Percentiles rank a stretch among this genome's conserved stretches.
Evolutionary conservation across 2,329 filamentous ascomycete species (phyloP).

Genomic region (Ophiosphaerella herpotricha): DNA sequence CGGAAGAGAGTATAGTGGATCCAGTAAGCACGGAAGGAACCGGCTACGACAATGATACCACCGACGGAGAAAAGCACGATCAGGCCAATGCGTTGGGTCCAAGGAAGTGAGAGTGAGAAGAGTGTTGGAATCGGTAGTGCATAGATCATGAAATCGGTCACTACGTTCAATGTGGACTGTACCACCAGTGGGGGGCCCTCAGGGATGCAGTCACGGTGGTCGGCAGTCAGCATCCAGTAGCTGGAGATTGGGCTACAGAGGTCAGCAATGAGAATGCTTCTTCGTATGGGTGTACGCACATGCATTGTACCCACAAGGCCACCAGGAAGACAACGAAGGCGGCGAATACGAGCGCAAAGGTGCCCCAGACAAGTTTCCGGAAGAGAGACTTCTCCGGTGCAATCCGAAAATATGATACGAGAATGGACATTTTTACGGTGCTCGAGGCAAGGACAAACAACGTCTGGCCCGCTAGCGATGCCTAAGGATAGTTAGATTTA

Average conservation of each 20-base stretch:
- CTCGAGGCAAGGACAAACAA: constrained; percentile 46
- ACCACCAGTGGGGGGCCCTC: constrained; percentile 52
- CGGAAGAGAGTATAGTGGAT: constrained; percentile 51
- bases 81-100: constrained; percentile 50
- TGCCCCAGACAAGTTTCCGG: constrained; percentile 44
- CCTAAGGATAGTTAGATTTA: constrained; percentile 32
- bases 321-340: constrained; percentile 44
- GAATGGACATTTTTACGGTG: constrained; percentile 46
- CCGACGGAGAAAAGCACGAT: constrained; percentile 51
- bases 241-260: constrained; percentile 49
- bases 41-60: constrained; percentile 53
- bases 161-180: constrained; percentile 50
- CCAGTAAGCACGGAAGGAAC: constrained; percentile 53
- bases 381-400: constrained; percentile 47
- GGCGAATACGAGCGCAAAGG: constrained; percentile 40
- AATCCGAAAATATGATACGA: constrained; percentile 47
- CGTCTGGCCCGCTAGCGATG: constrained; percentile 45
- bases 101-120: constrained; percentile 51
- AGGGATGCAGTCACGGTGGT: constrained; percentile 48
- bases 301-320: constrained; percentile 46
- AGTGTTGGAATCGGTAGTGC: constrained; percentile 54
- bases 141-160: constrained; percentile 54
- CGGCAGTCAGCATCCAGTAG: constrained; percentile 51
- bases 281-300: constrained; percentile 27
- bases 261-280: constrained; percentile 19